These are phyloP conservation scores for Backusella australiensis DNA, from an alignment of 192 early-diverging fungal genomes.

Conservation along the genomic window DNA sequence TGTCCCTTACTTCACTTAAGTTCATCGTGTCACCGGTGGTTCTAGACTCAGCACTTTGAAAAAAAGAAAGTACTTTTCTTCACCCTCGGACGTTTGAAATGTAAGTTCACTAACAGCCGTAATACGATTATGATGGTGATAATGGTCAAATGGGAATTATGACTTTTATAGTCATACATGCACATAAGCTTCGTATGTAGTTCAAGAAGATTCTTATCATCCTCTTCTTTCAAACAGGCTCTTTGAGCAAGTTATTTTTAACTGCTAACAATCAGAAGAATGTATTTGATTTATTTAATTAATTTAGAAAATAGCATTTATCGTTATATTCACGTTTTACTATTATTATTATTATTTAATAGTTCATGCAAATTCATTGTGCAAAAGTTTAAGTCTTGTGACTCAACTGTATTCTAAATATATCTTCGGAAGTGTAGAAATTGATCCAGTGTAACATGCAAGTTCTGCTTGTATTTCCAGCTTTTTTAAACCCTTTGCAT, in stretches of 20 bases:
- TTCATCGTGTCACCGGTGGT: not conserved
- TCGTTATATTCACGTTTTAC: not conserved
- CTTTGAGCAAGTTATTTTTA: not conserved
- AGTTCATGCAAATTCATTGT: slow-evolving; percentile 2
- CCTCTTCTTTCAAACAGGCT: not conserved
- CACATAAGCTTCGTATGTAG: too few species aligned
- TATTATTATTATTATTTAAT: not conserved
- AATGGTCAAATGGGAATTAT: not conserved
- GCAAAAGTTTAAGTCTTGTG: not conserved
- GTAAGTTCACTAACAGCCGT: not conserved
- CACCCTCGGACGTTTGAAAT: not conserved
- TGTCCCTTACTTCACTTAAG: not conserved
- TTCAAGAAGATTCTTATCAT: not conserved
- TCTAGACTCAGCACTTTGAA: slow-evolving; percentile 11
- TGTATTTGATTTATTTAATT: not conserved
- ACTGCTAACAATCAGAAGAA: not conserved
- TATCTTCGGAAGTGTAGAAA: not conserved
- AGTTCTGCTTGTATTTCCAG: not conserved
- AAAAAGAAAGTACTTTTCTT: not conserved
- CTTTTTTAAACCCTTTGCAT: not conserved
- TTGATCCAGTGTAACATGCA: slow-evolving; percentile 3
- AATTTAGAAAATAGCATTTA: not conserved
- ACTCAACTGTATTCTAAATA: not conserved
- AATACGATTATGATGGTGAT: not conserved
- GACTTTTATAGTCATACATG: not conserved